Evolutionary conservation across 495 filamentous ascomycete genomes (phyloP).

Genomic region (Clavariopsis aquatica): DNA sequence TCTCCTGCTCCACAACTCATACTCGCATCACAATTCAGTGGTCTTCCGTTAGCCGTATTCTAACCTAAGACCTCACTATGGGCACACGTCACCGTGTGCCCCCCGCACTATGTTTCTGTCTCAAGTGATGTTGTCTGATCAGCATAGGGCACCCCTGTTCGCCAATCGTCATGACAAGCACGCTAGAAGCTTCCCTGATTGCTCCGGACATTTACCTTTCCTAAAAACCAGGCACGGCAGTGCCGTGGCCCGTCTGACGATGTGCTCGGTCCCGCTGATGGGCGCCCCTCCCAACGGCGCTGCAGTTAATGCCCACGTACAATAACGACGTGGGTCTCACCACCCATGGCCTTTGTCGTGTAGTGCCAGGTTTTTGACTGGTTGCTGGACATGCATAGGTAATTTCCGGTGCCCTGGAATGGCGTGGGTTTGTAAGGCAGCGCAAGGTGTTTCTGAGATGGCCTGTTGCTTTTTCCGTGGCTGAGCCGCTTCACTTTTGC

Average conservation of each 20-base stretch:
- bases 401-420: constrained; percentile 9
- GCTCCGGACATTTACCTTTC: constrained; percentile 31
- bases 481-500: constrained; percentile 19
- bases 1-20: background rate
- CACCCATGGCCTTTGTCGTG: too few species aligned
- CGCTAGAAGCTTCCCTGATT: constrained; percentile 25
- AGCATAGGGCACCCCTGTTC: background rate
- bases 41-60: background rate
- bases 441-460: background rate
- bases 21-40: background rate
- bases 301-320: constrained; percentile 14
- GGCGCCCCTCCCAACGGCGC: background rate
- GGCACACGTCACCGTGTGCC: background rate
- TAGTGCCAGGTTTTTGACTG: background rate
- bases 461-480: constrained; percentile 25
- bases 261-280: background rate
- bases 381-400: background rate
- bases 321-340: background rate
- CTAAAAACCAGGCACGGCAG: constrained; percentile 1
- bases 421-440: background rate
- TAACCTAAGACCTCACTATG: background rate
- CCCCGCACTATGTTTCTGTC: background rate
- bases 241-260: constrained; percentile 18
- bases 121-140: constrained; percentile 2
- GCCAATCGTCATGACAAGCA: constrained; percentile 16